These are phyloP conservation scores for Ophiostoma sp. DNA, from an alignment of 2,329 filamentous ascomycete species.

Conservation along the genomic window DNA sequence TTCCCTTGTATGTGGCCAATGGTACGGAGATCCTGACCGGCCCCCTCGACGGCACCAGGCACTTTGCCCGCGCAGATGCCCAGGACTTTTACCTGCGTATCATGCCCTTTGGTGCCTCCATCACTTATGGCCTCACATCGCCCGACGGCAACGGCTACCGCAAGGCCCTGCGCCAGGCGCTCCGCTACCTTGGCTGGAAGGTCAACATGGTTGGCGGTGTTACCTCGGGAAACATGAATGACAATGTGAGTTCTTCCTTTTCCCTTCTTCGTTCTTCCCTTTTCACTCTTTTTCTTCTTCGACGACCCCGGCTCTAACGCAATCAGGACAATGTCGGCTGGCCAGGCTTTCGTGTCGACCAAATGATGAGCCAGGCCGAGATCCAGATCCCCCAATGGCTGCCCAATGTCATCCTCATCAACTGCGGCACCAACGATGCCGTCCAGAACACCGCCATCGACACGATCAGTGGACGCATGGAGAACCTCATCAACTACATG, in stretches of 20 bases:
- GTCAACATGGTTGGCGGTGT: constrained; percentile 24
- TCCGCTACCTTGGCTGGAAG: constrained; percentile 10
- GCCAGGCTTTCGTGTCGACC: constrained; percentile 18
- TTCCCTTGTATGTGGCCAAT: neutral
- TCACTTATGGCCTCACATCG: constrained; percentile 37
- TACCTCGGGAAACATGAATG: constrained; percentile 19
- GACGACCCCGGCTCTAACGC: neutral
- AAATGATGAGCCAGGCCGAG: constrained; percentile 16
- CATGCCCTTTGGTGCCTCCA: constrained; percentile 42
- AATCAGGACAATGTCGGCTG: constrained; percentile 16
- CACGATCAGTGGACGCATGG: constrained; percentile 24
- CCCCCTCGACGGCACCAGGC: neutral
- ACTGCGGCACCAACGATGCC: constrained; percentile 28
- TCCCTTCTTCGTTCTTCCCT: neutral
- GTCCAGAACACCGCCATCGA: constrained; percentile 21
- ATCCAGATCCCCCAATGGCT: constrained; percentile 11
- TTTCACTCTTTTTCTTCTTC: neutral
- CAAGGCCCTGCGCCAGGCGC: constrained; percentile 19
- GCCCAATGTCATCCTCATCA: constrained; percentile 28
- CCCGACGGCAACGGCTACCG: constrained; percentile 28
- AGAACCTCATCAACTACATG: constrained; percentile 26
- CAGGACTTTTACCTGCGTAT: constrained; percentile 33
- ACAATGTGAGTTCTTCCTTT: constrained; percentile 15
- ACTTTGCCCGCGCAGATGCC: neutral
- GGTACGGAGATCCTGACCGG: neutral